A percentile compares a stretch with the other conserved stretches of the same genome.
Evolutionary conservation across 345 rosid species (phyloP).

Genomic region (Moringa oleifera): DNA sequence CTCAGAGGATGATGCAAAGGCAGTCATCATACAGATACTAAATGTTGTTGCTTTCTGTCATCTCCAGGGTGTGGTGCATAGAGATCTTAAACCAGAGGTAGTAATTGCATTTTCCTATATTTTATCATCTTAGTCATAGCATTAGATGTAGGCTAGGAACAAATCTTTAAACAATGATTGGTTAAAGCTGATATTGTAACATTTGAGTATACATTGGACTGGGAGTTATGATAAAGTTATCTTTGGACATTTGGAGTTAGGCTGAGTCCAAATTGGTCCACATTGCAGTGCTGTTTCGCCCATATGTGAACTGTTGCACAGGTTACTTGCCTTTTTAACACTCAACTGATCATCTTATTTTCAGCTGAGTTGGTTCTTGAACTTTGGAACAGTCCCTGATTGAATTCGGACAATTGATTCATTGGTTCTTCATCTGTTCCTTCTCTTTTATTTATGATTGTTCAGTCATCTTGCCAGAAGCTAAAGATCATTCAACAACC

Average conservation of each 20-base stretch:
- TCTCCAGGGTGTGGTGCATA: conserved; percentile 95
- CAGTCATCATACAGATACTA: conserved; percentile 76
- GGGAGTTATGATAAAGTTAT: background rate
- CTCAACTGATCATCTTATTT: conserved; percentile 2
- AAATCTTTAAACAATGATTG: background rate
- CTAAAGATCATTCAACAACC: background rate
- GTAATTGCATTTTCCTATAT: conserved; percentile 9
- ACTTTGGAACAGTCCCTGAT: background rate
- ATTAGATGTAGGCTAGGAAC: background rate
- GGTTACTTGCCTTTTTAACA: background rate
- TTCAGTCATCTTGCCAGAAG: conserved; percentile 2
- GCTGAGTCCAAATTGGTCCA: conserved; percentile 9
- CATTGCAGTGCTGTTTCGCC: background rate
- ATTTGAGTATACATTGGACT: background rate
- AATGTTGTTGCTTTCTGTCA: conserved; percentile 87
- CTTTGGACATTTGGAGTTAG: background rate
- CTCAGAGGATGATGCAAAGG: conserved; percentile 82
- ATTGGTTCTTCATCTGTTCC: background rate
- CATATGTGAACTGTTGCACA: background rate
- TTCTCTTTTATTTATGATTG: background rate
- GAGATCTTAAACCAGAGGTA: conserved; percentile 99
- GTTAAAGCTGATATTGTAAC: background rate
- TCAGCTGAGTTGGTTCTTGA: background rate
- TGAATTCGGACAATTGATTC: background rate
- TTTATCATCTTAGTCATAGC: conserved; percentile 10